Percentiles rank a stretch among this genome's conserved stretches.
These are phyloP conservation scores for Corinectria fuckeliana DNA, from an alignment of 2,329 filamentous ascomycete species.

Conservation along the genomic window DNA sequence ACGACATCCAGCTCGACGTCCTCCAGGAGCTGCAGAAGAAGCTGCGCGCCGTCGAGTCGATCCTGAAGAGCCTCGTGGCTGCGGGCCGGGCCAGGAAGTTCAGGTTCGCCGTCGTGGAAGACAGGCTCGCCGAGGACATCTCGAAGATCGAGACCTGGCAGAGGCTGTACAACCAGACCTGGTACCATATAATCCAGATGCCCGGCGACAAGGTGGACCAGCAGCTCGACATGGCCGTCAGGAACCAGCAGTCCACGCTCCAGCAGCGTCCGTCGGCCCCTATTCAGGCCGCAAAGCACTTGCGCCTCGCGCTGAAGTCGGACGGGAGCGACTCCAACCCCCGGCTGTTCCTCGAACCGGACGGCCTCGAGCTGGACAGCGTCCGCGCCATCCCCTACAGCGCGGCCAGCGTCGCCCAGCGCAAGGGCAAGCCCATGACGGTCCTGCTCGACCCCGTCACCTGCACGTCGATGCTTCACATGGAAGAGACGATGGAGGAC, in stretches of 20 bases:
- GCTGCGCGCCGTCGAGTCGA: neutral
- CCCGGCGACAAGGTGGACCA: neutral
- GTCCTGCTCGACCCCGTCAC: neutral
- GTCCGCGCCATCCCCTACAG: neutral
- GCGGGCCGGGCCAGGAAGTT: neutral
- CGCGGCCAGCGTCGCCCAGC: neutral
- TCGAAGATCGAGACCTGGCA: neutral
- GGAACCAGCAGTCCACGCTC: neutral
- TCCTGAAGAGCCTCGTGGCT: neutral
- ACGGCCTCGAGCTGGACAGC: neutral
- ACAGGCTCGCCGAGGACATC: neutral
- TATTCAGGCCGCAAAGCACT: neutral
- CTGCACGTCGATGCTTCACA: neutral
- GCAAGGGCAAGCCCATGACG: neutral
- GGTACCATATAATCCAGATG: neutral
- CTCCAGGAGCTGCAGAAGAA: neutral
- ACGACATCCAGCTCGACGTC: neutral
- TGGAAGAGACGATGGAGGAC: neutral
- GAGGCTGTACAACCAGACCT: neutral
- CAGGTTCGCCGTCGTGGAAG: neutral
- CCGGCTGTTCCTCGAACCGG: neutral
- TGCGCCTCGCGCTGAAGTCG: neutral
- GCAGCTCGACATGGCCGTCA: neutral
- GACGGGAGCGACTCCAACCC: neutral
- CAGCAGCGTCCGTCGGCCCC: neutral